Base-by-base conservation (phyloP, 2,329 filamentous ascomycete genomes). In the Colletotrichum gloeosporioides region DNA sequence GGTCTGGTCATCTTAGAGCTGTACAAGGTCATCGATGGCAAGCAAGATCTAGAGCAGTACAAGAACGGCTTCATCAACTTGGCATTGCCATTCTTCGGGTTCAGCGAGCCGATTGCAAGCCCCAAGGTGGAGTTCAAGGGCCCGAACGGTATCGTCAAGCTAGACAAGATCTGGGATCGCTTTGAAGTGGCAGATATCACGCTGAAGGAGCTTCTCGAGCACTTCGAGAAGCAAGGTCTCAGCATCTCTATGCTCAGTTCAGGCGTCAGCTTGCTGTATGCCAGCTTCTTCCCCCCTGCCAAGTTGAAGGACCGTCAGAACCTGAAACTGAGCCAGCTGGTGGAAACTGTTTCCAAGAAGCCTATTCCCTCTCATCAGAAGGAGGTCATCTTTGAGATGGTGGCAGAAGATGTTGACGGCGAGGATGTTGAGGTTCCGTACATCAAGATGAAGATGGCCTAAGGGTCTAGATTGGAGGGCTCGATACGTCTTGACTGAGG, bases 21-120 rank as follows among this genome's bases (percentile, higher is more conserved):
- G 64, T 98, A 95, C 93, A 99, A 99, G 92, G 92, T 99, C 78
- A 90, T 99, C 62, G 97, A 99, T 82, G 96, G 96, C 83, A 98
- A 99, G 90, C 92, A 91, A n/a, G 95, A 99, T 80, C 94, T 98
- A 79, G 97, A 99, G 87, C 95, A 99, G 86, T 99, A 98, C 93
- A 99, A 99, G 92, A 99, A 99, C 83, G 97, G 97, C 18, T 99
- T 99, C 86, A 90, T 99, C 87, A 99, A 99, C 87, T 88, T 99
- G 79, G 97, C 97, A 2, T 88, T 99, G 78, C 97, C 97, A 1
- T 99, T 99, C 91, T 98, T 99, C 80, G 96, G 96, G 53, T 99
- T 99, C 91, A 98, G 95, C 82, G 97, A 99, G 87, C 97, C 97
- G 4, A 98, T 99, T 80, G 93, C 93, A 7, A 98, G 95, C 80